Evolutionary conservation across 2,329 filamentous ascomycete genomes (phyloP).

Genomic region (Verticillium albo-atrum): DNA sequence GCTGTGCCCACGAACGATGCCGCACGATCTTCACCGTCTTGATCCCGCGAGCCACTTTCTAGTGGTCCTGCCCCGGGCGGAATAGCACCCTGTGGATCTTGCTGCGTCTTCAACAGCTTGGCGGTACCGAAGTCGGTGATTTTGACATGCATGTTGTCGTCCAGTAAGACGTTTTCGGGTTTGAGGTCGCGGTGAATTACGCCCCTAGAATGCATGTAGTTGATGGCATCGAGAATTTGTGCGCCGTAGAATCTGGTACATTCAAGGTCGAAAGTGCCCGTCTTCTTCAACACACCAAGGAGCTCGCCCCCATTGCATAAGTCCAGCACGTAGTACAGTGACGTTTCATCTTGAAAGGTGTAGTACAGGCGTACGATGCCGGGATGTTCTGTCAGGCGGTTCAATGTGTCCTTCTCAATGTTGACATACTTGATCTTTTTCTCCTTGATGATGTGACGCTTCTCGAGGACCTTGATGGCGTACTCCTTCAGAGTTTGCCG

Average conservation of each 20-base stretch:
- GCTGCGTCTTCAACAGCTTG: slow-evolving; percentile 72
- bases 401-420: slow-evolving; percentile 97
- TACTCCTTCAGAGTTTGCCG: slow-evolving; percentile 93
- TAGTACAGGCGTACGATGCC: slow-evolving; percentile 97
- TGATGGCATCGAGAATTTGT: slow-evolving; percentile 92
- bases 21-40: slow-evolving; percentile 65
- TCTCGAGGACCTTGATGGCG: slow-evolving; percentile 96
- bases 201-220: slow-evolving; percentile 95
- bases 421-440: slow-evolving; percentile 99
- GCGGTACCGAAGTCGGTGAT: slow-evolving; percentile 98
- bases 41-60: slow-evolving; percentile 18
- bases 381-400: slow-evolving; percentile 91
- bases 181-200: slow-evolving; percentile 97
- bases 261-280: slow-evolving; percentile 90
- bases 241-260: slow-evolving; percentile 93
- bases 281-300: slow-evolving; percentile 87
- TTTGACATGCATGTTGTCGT: slow-evolving; percentile 96
- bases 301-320: slow-evolving; percentile 89
- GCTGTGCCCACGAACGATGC: slow-evolving; percentile 97
- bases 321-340: slow-evolving; percentile 94
- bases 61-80: slow-evolving; percentile 21
- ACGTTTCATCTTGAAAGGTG: slow-evolving; percentile 95
- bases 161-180: slow-evolving; percentile 92
- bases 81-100: slow-evolving; percentile 33
- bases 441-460: slow-evolving; percentile 98